Conservation (phyloP, 129 eudicot genomes). For the Flaveria trinervia region DNA sequence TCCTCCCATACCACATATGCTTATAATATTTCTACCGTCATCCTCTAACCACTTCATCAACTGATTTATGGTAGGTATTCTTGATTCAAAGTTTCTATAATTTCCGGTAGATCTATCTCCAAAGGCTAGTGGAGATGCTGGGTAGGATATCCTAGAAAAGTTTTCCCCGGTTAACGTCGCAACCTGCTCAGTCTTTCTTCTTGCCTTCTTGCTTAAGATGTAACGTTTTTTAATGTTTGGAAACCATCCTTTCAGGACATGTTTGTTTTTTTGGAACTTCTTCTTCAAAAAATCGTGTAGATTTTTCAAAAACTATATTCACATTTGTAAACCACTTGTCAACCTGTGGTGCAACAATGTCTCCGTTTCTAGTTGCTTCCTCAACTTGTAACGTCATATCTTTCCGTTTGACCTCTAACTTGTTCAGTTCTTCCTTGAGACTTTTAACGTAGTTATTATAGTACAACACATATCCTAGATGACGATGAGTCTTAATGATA, state of each 20-base stretch:
- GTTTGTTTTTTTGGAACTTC: slow-evolving; percentile 29
- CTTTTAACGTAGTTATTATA: slow-evolving; percentile 21
- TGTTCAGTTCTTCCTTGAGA: slow-evolving; percentile 27
- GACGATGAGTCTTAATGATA: slow-evolving; percentile 23
- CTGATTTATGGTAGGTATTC: slow-evolving; percentile 31
- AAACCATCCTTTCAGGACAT: slow-evolving; percentile 19
- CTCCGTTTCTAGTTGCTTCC: slow-evolving; percentile 37
- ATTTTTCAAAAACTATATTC: slow-evolving; percentile 3
- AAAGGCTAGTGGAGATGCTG: slow-evolving; percentile 30
- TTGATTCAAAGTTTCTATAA: slow-evolving; percentile 41
- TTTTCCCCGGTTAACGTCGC: slow-evolving; percentile 1
- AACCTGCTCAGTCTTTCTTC: slow-evolving; percentile 24
- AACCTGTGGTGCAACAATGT: slow-evolving; percentile 33
- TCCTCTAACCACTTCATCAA: slow-evolving; percentile 35
- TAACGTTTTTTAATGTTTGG: slow-evolving; percentile 35
- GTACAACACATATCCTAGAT: slow-evolving; percentile 36
- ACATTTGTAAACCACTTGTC: slow-evolving; percentile 24
- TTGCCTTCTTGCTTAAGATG: slow-evolving; percentile 37
- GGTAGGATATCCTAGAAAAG: slow-evolving; percentile 11
- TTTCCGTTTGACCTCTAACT: slow-evolving; percentile 15
- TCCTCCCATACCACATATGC: slow-evolving; percentile 43
- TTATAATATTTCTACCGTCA: slow-evolving; percentile 30
- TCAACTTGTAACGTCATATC: slow-evolving; percentile 27
- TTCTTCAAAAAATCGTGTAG: slow-evolving; percentile 10
- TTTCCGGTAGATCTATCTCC: slow-evolving; percentile 28